Base-by-base conservation (phyloP, 495 filamentous ascomycete species). In the Aspergillus panamensis region DNA sequence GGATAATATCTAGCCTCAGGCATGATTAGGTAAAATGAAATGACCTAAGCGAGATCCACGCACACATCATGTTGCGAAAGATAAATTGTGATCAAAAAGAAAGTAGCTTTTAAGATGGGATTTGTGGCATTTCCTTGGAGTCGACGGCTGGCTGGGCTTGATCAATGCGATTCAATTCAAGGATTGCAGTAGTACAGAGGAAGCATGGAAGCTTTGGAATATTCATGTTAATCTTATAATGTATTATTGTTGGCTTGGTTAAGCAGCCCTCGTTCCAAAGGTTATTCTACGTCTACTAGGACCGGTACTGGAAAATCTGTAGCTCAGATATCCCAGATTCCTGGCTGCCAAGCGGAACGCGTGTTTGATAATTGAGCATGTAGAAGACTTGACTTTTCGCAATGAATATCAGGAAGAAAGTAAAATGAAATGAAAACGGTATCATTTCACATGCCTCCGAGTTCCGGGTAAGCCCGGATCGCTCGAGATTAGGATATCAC, bases 31-130 rank as follows among this genome's bases (percentile, higher is more conserved):
- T 61, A 14, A 51, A 60, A 17, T 8, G 16, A 54, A 49, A 21
- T 12, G 37, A 29, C 30, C 37, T 49, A 51, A 55, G 58, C 58
- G 58, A 60, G 47, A 21, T 37, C 54, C 10, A 53, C 44, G 49
- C 49, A 57, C 59, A 48, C 56, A 8, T 25, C 17, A 16, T 17
- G 33, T 30, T 39, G 25, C 44, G 42, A 29, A 25, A 48, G 21
- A 31, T 51, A 53, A 12, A 53, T 20, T 45, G 35, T n/a, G n/a
- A n/a, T n/a, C n/a, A n/a, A n/a, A 39, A 39, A 13, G 35, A 3
- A 39, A 39, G 35, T 6, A 10, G 8, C 16, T 14, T 19, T 44
- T 44, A 16, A 44, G 5, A 25, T 25, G 25, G 25, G 25, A 25
- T 25, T 25, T 25, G 25, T 25, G 25, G 25, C 25, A 25, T 25